phyloP scores from a whole-genome alignment of 345 rosid genomes.

The Camelina laxa region DNA sequence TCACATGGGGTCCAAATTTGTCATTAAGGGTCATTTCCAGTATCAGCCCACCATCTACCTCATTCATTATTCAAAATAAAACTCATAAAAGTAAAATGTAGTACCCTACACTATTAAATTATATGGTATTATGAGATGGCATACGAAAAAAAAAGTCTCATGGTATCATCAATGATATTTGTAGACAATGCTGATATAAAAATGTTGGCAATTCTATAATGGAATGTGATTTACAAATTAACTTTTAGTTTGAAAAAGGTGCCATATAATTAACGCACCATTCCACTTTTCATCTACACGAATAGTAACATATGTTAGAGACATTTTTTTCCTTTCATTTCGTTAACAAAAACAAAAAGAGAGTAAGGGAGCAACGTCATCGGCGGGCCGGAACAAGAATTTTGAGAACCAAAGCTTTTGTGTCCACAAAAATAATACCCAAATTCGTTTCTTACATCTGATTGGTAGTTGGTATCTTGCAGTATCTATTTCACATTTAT shows the following conservation, averaged over 20 bases:
- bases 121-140: background rate
- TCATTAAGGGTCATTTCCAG: slow-evolving; percentile 23
- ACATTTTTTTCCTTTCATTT: background rate
- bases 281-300: background rate
- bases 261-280: background rate
- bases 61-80: slow-evolving; percentile 3
- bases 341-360: background rate
- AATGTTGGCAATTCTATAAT: background rate
- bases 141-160: background rate
- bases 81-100: background rate
- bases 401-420: slow-evolving; percentile 5
- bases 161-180: slow-evolving; percentile 3
- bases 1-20: slow-evolving; percentile 25
- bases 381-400: background rate
- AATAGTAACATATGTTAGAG: background rate
- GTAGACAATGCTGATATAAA: background rate
- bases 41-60: slow-evolving; percentile 19
- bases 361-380: background rate
- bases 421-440: slow-evolving; percentile 22
- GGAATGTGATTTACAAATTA: background rate
- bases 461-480: slow-evolving; percentile 26
- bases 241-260: background rate
- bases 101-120: slow-evolving; percentile 16
- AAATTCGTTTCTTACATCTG: background rate
- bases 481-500: slow-evolving; percentile 22